phyloP scores from a whole-genome alignment of 1,284 basidiomycete genomes.

The Chondrostereum purpureum region DNA sequence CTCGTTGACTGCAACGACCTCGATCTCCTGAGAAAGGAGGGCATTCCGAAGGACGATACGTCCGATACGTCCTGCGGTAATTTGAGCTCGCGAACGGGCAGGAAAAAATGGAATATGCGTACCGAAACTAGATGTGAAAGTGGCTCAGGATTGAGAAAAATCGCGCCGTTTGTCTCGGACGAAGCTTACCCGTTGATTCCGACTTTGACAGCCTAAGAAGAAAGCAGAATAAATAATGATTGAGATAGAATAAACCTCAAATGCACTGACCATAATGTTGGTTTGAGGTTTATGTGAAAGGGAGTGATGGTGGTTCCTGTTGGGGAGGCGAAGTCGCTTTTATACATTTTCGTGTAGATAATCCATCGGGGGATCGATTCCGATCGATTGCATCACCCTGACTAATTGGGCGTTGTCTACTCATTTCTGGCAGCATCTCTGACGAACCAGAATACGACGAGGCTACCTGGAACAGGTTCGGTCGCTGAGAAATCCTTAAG shows the following conservation, averaged over 20 bases:
- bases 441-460: too few species aligned
- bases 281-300: background rate
- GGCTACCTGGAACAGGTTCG: too few species aligned
- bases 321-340: constrained; percentile 6
- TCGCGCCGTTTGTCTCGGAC: constrained; percentile 3
- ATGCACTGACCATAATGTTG: background rate
- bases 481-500: too few species aligned
- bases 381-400: background rate
- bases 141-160: constrained; percentile 18
- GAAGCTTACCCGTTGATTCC: constrained; percentile 86
- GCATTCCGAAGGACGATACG: constrained; percentile 98
- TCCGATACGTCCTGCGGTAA: constrained; percentile 82
- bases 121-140: constrained; percentile 67
- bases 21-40: constrained; percentile 67
- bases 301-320: constrained; percentile 6
- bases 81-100: constrained; percentile 3
- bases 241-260: background rate
- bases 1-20: constrained; percentile 90
- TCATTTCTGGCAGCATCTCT: too few species aligned
- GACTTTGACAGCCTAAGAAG: constrained; percentile 55
- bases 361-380: background rate
- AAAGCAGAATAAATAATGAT: background rate
- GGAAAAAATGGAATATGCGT: constrained; percentile 30
- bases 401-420: too few species aligned
- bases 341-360: constrained; percentile 9